Evolutionary conservation across 2,329 filamentous ascomycete species (phyloP).

Genomic region (Colletotrichum sp.): DNA sequence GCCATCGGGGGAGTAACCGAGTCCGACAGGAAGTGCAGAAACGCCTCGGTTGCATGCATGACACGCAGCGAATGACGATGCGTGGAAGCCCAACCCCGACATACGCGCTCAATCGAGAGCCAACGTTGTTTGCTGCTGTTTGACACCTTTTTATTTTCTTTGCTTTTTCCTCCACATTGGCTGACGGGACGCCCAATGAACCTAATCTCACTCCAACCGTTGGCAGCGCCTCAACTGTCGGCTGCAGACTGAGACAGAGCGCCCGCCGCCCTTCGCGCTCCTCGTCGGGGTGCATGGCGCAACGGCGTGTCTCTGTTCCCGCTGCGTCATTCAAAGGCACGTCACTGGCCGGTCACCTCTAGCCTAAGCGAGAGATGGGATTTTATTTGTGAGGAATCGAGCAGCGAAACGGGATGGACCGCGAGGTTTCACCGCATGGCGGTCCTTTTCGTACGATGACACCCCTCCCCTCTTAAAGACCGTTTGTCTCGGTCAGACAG

Average conservation of each 20-base stretch:
- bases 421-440: not conserved
- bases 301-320: not conserved
- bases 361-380: not conserved
- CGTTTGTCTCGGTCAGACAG: not conserved
- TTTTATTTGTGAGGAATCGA: not conserved
- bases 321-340: not conserved
- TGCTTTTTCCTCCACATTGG: not conserved
- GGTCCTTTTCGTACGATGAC: not conserved
- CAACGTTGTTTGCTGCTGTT: not conserved
- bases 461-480: not conserved
- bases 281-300: not conserved
- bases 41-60: not conserved
- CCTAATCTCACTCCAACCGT: not conserved
- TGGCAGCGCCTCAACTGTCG: conserved; percentile 10
- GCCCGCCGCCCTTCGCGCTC: not conserved
- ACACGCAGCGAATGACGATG: not conserved
- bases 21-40: not conserved
- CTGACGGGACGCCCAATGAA: not conserved
- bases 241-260: conserved; percentile 1
- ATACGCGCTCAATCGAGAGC: not conserved
- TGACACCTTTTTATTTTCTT: not conserved
- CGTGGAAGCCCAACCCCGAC: not conserved
- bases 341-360: not conserved
- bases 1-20: not conserved
- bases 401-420: not conserved